Conservation (phyloP, 2,329 filamentous ascomycete species). For the Phaeomoniella chlamydospora region DNA sequence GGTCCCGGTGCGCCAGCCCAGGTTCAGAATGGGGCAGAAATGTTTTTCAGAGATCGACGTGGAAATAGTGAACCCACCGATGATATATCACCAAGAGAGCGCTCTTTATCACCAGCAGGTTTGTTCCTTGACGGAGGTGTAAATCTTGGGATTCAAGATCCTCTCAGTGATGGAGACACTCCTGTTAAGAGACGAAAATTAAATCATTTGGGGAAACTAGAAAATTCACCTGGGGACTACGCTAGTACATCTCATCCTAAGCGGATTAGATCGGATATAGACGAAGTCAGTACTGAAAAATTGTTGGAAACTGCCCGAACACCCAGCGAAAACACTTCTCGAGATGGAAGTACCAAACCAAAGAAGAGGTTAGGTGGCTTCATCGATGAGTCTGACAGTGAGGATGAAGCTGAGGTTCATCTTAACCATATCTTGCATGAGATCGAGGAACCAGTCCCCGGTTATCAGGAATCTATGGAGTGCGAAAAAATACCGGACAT, state of each 20-base stretch:
- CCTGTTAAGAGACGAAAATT: not conserved
- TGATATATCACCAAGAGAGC: conserved; percentile 1
- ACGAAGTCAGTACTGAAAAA: not conserved
- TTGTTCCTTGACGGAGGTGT: conserved; percentile 2
- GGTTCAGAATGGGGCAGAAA: conserved; percentile 16
- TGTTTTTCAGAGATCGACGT: conserved; percentile 22
- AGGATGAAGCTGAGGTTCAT: conserved; percentile 23
- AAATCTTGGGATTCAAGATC: not conserved
- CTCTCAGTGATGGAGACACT: not conserved
- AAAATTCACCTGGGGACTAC: not conserved
- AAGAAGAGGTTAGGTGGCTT: conserved; percentile 10
- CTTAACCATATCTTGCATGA: not conserved
- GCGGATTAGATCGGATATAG: no score
- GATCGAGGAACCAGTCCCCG: not conserved
- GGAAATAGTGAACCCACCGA: conserved; percentile 2
- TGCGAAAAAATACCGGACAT: conserved; percentile 10
- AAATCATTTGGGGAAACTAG: not conserved
- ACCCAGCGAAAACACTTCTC: not conserved
- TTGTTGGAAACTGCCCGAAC: not conserved
- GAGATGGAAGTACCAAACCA: conserved; percentile 2
- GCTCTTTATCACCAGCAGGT: not conserved
- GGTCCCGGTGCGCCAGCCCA: conserved; percentile 10
- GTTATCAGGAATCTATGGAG: not conserved
- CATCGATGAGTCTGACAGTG: conserved; percentile 33
- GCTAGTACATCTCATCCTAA: conserved; percentile 9